Percentiles rank a stretch among this genome's conserved stretches.
Evolutionary conservation across 345 rosid species (phyloP).

Genomic region (Corymbia maculata): DNA sequence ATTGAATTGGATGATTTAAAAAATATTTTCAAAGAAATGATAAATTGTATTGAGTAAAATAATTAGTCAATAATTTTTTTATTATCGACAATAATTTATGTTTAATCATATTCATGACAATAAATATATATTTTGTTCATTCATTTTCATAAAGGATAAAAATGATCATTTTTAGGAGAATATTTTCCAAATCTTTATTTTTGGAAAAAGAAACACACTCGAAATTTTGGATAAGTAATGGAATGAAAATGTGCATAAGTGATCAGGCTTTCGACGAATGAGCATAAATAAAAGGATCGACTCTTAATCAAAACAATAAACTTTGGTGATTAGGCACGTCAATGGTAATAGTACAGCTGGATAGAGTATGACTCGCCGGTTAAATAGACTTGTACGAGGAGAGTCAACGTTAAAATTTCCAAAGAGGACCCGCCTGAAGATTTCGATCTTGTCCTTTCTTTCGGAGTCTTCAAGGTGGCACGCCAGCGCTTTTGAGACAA

Average conservation of each 20-base stretch:
- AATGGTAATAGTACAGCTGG: not conserved
- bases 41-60: not conserved
- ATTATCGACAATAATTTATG: not conserved
- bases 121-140: not conserved
- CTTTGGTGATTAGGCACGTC: not conserved
- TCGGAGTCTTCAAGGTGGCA: not conserved
- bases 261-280: not conserved
- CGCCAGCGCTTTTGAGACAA: not conserved
- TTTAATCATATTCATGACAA: accelerated
- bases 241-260: accelerated
- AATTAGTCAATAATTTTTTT: not conserved
- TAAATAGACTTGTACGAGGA: not conserved
- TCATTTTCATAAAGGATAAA: not conserved
- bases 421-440: not conserved
- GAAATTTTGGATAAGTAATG: not conserved
- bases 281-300: not conserved
- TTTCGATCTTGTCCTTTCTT: not conserved
- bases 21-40: not conserved
- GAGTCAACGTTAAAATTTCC: not conserved
- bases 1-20: accelerated
- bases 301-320: not conserved
- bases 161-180: not conserved
- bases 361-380: not conserved
- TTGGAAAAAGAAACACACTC: not conserved
- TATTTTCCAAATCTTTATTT: not conserved